Evolutionary conservation across 2,329 filamentous ascomycete species (phyloP).

Genomic region (Xylariaceae sp.): DNA sequence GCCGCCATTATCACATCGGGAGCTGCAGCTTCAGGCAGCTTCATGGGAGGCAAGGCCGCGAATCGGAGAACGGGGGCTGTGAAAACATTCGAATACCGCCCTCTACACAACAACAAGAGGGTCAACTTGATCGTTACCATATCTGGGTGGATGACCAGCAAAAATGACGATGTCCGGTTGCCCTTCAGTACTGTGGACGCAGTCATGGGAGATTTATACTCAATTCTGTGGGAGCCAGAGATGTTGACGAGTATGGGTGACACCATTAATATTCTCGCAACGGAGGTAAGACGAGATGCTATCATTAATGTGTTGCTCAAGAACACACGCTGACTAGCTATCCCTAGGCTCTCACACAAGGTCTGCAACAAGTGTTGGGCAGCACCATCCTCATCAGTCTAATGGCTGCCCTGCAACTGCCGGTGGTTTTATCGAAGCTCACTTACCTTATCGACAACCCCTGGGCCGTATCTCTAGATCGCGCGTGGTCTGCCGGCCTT

Average conservation of each 20-base stretch:
- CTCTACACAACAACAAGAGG: slow-evolving; percentile 95
- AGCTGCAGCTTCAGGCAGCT: slow-evolving; percentile 81
- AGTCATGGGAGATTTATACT: slow-evolving; percentile 98
- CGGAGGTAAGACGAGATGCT: slow-evolving; percentile 68
- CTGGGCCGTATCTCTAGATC: slow-evolving; percentile 93
- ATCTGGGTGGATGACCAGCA: slow-evolving; percentile 98
- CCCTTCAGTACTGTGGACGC: slow-evolving; percentile 96
- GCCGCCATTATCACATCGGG: slow-evolving; percentile 92
- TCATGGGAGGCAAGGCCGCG: slow-evolving; percentile 86
- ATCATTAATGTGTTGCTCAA: not conserved
- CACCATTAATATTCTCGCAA: slow-evolving; percentile 97
- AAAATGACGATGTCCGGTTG: slow-evolving; percentile 92
- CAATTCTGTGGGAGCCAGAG: slow-evolving; percentile 95
- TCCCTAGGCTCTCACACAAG: slow-evolving; percentile 85
- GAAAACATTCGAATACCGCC: slow-evolving; percentile 94
- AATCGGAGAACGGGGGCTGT: slow-evolving; percentile 86
- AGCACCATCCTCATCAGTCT: slow-evolving; percentile 85
- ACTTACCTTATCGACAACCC: slow-evolving; percentile 97
- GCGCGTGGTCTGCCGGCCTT: slow-evolving; percentile 84
- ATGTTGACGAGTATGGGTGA: slow-evolving; percentile 98
- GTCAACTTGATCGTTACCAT: slow-evolving; percentile 95
- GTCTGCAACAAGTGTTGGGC: slow-evolving; percentile 90
- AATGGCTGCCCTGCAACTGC: slow-evolving; percentile 92
- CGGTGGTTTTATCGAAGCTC: slow-evolving; percentile 88
- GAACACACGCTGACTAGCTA: slow-evolving; percentile 29